Evolutionary conservation across 2,329 filamentous ascomycete genomes (phyloP), one percentile per base, ranked within the genome.

Genomic region (Fusarium nematophilum): DNA sequence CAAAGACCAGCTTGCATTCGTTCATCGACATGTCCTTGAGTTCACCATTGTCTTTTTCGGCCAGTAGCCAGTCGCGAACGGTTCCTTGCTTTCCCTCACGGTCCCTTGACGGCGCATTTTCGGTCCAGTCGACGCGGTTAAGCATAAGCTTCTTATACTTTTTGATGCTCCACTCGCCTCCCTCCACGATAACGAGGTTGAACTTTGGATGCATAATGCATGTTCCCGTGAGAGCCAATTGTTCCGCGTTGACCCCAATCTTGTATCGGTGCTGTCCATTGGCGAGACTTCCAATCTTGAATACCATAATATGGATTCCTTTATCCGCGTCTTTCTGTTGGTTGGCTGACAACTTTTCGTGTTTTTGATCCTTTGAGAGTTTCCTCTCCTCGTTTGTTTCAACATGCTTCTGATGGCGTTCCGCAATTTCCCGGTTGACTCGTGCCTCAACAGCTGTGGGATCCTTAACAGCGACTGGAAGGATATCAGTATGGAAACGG

Each of bases 241-340:
- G 92, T 70, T 98, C 93, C 1, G 94, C 94, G 69, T 98, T 98
- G 72, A 91, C 90, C 71, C 88, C 88, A 68, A 99, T 90, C 76
- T 97, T 96, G 80, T 93, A 99, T 9, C 95, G 88, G 74, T 98
- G 93, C 68, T 95, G 90, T 15, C 93, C 93, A 71, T 96, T 97
- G 42, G 91, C 90, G n/a, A 99, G 84, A 66, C 86, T 95, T 68
- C 90, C 86, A 59, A 99, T 90, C 73, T 90, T 92, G 82, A 96
- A 98, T 1, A 97, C 94, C 27, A 93, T 84, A 65, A 96, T 83
- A 71, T 90, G 86, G 43, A 99, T 89, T 25, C 94, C 94, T 72
- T 93, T 93, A 17, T 90, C 85, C 4, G 92, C 90, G 75, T 99
- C 96, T 64, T 90, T 90, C 64, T 92, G 90, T 75, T 97, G 93